Evolutionary conservation across 805 yeast species (phyloP), one percentile per base, ranked within the genome.

Genomic region (Wickerhamiella lipophila): DNA sequence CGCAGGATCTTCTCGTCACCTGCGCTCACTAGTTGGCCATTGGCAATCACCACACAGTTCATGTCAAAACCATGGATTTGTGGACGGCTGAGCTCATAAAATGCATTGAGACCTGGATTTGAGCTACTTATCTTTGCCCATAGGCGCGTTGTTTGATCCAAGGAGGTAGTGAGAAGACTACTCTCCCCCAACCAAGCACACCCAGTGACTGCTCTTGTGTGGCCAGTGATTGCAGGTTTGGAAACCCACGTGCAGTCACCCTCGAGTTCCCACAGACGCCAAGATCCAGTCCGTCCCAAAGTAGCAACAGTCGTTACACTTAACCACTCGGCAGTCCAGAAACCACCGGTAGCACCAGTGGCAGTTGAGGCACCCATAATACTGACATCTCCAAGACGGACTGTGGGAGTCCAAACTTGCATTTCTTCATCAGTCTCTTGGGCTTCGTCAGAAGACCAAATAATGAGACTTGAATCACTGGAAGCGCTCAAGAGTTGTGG

Each of bases 21-120:
- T 13, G 88, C 97, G 48, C 95, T 84, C 2, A 88, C 83, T 67
- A 84, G 89, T 0, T 82, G 70, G 45, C 70, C 65, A 15, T 75
- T 65, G 12, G 92, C 64, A 11, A 81, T 71, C 34, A 79, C 76
- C 6, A 83, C 69, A 55, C 95, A 79, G 34, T 84, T 73, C 96
- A 92, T 87, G 60, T 92, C 97, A 61, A 86, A 92, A 7, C 99
- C 99, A 64, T 92, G 99, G 54, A 92, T 92, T 64, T 92, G 99
- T 0, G 98, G 97, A 56, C 99, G 75, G 1, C 96, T 85, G 64
- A 92, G 81, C 63, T 92, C 99, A 60, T 81, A 81, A 94, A 96
- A 87, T 1, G 79, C 69, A 6, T 55, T 51, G 1, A 41, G 45
- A 0, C 55, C 50, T 42, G 71, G 64, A 15, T 48, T 50, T 18